Evolutionary conservation across 192 early-diverging fungal genomes (phyloP).

Genomic region (Phycomyces blakesleeanus): DNA sequence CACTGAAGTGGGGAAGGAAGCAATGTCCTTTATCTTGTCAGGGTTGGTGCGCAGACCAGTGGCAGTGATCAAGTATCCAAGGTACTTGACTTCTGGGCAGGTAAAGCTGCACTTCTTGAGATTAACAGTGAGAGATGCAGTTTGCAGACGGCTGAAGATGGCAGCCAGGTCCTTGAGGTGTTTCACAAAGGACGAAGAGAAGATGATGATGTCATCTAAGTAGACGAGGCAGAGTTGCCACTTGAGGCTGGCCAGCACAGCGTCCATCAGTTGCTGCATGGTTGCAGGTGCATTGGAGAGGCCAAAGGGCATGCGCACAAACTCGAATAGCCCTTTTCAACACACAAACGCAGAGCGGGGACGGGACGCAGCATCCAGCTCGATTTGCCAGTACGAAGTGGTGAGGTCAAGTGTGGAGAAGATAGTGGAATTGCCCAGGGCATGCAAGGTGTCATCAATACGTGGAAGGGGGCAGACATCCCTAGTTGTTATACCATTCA

Average conservation of each 20-base stretch:
- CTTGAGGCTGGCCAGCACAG: no score
- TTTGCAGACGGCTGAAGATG: background rate
- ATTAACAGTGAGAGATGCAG: no score
- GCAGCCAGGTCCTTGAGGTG: no score
- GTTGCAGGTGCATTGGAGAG: conserved; percentile 57
- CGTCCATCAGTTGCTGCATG: conserved; percentile 44
- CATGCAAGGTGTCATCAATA: no score
- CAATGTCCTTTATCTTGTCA: no score
- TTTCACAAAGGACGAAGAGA: conserved; percentile 18
- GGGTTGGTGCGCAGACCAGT: no score
- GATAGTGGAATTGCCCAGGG: conserved; percentile 5
- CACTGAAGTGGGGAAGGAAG: background rate
- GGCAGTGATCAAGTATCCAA: no score
- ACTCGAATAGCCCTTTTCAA: conserved; percentile 44
- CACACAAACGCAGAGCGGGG: conserved; percentile 35
- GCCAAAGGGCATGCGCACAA: conserved; percentile 57
- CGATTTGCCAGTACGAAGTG: conserved; percentile 2
- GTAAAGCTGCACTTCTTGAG: background rate
- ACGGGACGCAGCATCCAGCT: background rate
- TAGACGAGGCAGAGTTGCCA: conserved; percentile 34
- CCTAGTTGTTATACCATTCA: conserved; percentile 37
- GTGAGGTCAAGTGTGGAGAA: conserved; percentile 23
- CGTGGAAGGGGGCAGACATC: conserved; percentile 41
- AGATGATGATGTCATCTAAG: conserved; percentile 41
- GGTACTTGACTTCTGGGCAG: background rate